These are phyloP conservation scores for Proliferodiscus dingleyae DNA, from an alignment of 2,329 filamentous ascomycete species.

Conservation along the genomic window DNA sequence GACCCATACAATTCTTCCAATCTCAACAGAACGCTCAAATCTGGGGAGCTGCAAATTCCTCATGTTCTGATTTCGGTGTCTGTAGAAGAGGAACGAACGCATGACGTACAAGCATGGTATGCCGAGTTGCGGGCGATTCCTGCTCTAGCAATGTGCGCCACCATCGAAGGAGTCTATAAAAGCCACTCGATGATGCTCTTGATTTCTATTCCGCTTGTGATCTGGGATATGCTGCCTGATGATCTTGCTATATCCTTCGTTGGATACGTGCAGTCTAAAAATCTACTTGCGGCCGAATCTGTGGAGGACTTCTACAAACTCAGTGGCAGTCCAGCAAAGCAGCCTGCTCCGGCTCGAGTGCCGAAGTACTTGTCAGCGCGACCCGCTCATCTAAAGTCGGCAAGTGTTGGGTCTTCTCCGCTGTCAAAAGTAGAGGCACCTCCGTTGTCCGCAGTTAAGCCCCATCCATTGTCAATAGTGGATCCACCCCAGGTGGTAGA, in stretches of 20 bases:
- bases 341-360: background rate
- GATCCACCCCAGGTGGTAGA: background rate
- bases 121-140: slow-evolving; percentile 53
- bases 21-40: slow-evolving; percentile 2
- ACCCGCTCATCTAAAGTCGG: background rate
- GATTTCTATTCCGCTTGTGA: slow-evolving; percentile 52
- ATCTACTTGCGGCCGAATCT: slow-evolving; percentile 5
- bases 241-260: slow-evolving; percentile 53
- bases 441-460: background rate
- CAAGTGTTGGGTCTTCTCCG: background rate
- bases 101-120: slow-evolving; percentile 56
- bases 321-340: background rate
- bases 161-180: slow-evolving; percentile 57
- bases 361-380: background rate
- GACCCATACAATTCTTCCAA: slow-evolving; percentile 10
- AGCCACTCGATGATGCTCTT: slow-evolving; percentile 56
- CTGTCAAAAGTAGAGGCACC: background rate
- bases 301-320: slow-evolving; percentile 4
- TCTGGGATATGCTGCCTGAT: slow-evolving; percentile 56
- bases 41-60: slow-evolving; percentile 31
- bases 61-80: slow-evolving; percentile 59
- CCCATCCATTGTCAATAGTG: background rate
- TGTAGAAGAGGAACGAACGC: slow-evolving; percentile 50
- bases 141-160: slow-evolving; percentile 54
- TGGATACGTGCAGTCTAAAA: slow-evolving; percentile 49